Conservation (phyloP, 148 eudicot species). For the Chenopodium formosanum region DNA sequence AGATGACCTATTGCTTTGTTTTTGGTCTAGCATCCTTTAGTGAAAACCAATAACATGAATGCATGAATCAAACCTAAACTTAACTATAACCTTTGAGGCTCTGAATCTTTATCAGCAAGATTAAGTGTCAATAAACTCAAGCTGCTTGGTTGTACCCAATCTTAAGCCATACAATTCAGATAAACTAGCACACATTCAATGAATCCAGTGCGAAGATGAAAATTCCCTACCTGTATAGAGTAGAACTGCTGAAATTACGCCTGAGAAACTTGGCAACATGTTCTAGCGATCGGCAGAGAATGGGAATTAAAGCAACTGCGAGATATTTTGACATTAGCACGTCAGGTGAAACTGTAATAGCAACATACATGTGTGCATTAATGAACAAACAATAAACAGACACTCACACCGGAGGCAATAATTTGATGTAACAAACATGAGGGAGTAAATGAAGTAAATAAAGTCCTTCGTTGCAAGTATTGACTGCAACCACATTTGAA, state of each 20-base stretch:
- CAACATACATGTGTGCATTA: not conserved
- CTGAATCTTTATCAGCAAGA: not conserved
- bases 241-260: constrained; percentile 79
- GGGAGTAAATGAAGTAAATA: constrained; percentile 74
- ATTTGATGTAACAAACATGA: constrained; percentile 78
- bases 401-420: constrained; percentile 83
- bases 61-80: not conserved
- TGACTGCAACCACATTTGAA: constrained; percentile 89
- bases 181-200: not conserved
- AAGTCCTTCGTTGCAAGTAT: constrained; percentile 86
- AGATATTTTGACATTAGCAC: constrained; percentile 11
- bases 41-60: not conserved
- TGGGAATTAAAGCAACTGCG: constrained; percentile 89
- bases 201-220: constrained; percentile 2
- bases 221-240: constrained; percentile 63
- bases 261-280: constrained; percentile 88
- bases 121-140: not conserved
- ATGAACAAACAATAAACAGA: constrained; percentile 5
- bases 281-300: constrained; percentile 83
- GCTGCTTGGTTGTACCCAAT: not conserved
- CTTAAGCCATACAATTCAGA: not conserved
- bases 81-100: not conserved
- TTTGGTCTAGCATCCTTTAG: not conserved
- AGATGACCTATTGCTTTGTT: not conserved
- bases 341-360: constrained; percentile 7